Conservation (phyloP, 345 rosid genomes). For the Rhizophora apiculata region DNA sequence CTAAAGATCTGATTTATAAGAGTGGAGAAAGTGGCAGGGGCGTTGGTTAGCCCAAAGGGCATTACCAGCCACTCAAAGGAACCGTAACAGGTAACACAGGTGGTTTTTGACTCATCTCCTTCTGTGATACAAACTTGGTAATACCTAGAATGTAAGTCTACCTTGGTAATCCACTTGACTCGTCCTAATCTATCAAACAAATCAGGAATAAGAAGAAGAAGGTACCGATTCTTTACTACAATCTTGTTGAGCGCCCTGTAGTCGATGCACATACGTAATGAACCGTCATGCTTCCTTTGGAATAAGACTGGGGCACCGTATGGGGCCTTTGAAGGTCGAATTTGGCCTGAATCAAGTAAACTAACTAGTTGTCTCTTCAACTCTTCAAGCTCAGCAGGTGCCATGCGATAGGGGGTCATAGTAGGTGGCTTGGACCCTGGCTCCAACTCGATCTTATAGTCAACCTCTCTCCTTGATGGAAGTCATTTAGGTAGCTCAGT, state of each 20-base stretch:
- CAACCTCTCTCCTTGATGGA: background rate
- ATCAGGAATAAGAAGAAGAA: background rate
- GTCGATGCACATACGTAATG: background rate
- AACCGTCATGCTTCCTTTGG: background rate
- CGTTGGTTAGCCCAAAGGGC: background rate
- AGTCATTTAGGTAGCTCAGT: background rate
- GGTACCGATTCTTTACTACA: background rate
- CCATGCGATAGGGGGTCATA: background rate
- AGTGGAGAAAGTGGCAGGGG: background rate
- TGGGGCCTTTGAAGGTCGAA: background rate
- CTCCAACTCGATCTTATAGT: background rate
- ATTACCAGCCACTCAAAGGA: background rate
- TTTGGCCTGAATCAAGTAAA: background rate
- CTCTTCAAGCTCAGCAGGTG: background rate
- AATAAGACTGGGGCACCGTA: background rate
- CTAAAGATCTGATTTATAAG: background rate
- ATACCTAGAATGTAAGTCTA: background rate
- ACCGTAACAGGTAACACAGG: background rate
- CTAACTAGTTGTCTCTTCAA: background rate
- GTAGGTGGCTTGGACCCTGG: background rate
- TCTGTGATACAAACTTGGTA: background rate
- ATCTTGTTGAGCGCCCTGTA: background rate
- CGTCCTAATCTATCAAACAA: background rate
- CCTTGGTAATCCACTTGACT: background rate
- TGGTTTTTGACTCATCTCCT: background rate